Base-by-base conservation (phyloP, 2,329 filamentous ascomycete species). In the Pseudogymnoascus sp. region DNA sequence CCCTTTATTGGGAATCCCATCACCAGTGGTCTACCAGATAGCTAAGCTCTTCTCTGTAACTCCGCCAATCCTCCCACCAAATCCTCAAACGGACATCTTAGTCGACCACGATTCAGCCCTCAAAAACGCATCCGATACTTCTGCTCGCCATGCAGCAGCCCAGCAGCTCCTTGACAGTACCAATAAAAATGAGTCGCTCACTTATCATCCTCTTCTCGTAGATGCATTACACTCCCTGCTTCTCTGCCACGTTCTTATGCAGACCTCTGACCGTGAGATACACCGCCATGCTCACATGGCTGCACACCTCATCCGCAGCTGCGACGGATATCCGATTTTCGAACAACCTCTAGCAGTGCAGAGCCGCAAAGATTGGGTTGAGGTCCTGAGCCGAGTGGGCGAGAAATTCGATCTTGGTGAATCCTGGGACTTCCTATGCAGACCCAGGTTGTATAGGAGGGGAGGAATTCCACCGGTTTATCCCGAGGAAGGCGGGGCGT, bases 271-370 rank as follows among this genome's bases (percentile, higher is more conserved):
- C 10, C 91, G 89, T 69, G 90, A 94, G 73, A 82, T 92, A 35
- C 83, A 86, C 60, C 88, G 90, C 37, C 90, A 94, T 72, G 89
- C 90, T 0, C 82, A 91, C 77, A 94, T 92, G 82, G 90, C 88
- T 4, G 89, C 90, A 14, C 85, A 90, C 4, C 80, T 94, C 1
- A 82, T 84, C 4, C 83, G 90, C 18, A 80, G 94, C 23, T 86
- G 84, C 59, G 89, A 94, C 69, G 90, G 90, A 3, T 92, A 91
- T 69, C 91, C 91, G 0, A 83, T 93, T 59, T 93, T 95, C 71
- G 85, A 92, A 66, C 81, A 86, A 0, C 85, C 87, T 23, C 81
- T 88, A 60, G 88, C 84, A 3, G 47, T 56, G 25, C 86, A 89
- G 1, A 86, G 89, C 1, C 85, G 89, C 61, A 83, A 87, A 2